Percentiles rank a stretch among this genome's conserved stretches.
Evolutionary conservation across 257 asterid species (phyloP).

Genomic region (Leptodermis oblonga): DNA sequence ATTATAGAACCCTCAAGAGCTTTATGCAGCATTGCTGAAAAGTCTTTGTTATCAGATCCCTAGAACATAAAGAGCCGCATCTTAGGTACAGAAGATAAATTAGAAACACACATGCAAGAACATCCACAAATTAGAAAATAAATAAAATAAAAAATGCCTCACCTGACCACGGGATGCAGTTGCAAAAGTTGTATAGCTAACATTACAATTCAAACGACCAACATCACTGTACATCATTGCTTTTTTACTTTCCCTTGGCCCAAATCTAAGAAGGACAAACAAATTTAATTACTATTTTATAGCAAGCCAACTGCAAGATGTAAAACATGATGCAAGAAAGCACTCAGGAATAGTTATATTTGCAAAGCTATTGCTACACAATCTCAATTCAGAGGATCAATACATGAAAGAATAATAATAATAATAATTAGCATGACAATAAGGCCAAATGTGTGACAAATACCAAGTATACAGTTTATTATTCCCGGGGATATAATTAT

Average conservation of each 20-base stretch:
- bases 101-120: background rate
- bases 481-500: background rate
- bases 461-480: background rate
- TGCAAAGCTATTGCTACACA: background rate
- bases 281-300: background rate
- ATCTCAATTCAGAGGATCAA: conserved; percentile 1
- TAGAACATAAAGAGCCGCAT: conserved; percentile 24
- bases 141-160: conserved; percentile 10
- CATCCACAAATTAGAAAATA: background rate
- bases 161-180: conserved; percentile 77
- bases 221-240: conserved; percentile 90
- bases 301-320: conserved; percentile 8
- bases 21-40: conserved; percentile 85
- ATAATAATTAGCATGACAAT: background rate
- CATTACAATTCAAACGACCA: conserved; percentile 86
- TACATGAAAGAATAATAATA: background rate
- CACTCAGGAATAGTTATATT: background rate
- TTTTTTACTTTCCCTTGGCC: conserved; percentile 96
- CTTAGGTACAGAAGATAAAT: conserved; percentile 14
- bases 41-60: conserved; percentile 74
- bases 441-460: background rate
- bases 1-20: conserved; percentile 92
- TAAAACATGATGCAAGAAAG: conserved; percentile 18
- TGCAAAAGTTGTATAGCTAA: conserved; percentile 80
- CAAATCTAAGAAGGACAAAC: conserved; percentile 51